Conservation (phyloP, 176 grass and related monocot species). For the Hsuehochloa calcarea region DNA sequence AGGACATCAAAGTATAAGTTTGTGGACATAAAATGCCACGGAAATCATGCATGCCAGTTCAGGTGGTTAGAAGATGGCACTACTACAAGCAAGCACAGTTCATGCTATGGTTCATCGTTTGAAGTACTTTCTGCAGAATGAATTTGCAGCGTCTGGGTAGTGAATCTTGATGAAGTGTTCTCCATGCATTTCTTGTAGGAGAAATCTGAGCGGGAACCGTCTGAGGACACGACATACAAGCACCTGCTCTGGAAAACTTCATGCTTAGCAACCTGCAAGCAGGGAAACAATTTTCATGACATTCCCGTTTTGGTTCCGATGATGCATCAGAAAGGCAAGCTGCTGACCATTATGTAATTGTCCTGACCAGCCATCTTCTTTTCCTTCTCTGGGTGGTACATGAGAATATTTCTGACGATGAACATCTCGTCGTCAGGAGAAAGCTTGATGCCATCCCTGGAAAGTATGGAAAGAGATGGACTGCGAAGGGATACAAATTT, state of each 20-base stretch:
- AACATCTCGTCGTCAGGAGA: slow-evolving; percentile 29
- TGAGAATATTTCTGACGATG: slow-evolving; percentile 35
- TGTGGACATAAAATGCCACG: slow-evolving; percentile 8
- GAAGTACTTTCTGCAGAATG: slow-evolving; percentile 53
- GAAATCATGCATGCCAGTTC: not conserved
- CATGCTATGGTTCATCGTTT: slow-evolving; percentile 20
- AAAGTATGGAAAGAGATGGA: slow-evolving; percentile 3
- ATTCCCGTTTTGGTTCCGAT: not conserved
- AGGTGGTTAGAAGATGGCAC: not conserved
- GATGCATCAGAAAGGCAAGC: slow-evolving; percentile 8
- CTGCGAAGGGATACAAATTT: not conserved
- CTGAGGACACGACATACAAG: slow-evolving; percentile 38
- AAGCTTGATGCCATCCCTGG: slow-evolving; percentile 37
- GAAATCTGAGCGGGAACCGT: slow-evolving; percentile 34
- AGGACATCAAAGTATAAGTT: slow-evolving; percentile 28
- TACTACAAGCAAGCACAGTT: not conserved
- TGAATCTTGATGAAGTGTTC: slow-evolving; percentile 44
- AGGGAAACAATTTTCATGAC: not conserved
- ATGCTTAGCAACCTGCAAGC: slow-evolving; percentile 38
- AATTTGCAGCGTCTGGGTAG: slow-evolving; percentile 31
- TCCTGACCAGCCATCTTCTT: slow-evolving; percentile 37
- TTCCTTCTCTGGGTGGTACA: slow-evolving; percentile 55
- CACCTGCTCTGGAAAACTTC: slow-evolving; percentile 38
- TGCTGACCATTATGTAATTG: slow-evolving; percentile 47
- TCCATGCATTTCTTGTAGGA: slow-evolving; percentile 61